These are phyloP conservation scores for Micractinium conductrix DNA, from an alignment of 139 green algal species.

Conservation along the genomic window DNA sequence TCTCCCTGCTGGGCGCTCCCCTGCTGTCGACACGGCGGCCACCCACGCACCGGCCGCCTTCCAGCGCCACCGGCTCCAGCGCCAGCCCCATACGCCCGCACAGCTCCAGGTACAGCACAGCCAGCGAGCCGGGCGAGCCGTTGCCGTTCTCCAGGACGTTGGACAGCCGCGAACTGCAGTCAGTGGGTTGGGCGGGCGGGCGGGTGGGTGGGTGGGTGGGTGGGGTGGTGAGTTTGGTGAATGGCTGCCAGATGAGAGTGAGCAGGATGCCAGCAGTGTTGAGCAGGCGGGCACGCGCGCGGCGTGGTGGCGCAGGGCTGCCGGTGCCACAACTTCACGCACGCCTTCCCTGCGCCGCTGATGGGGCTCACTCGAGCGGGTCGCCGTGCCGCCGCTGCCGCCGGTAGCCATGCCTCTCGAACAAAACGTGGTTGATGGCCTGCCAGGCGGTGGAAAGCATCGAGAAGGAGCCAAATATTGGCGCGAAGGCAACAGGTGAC, in stretches of 20 bases:
- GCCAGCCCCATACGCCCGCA: not conserved
- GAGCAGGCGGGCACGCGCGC: no score
- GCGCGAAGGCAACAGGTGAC: not conserved
- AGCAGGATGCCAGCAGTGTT: not conserved
- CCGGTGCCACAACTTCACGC: not conserved
- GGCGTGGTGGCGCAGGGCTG: no score
- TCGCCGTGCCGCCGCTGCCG: slow-evolving; percentile 15
- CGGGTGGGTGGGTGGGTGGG: not conserved
- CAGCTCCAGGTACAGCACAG: slow-evolving; percentile 18
- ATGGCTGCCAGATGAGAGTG: not conserved
- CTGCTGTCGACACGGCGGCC: no score
- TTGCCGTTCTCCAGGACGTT: slow-evolving; percentile 23
- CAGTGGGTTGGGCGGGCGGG: not conserved
- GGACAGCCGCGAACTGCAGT: not conserved
- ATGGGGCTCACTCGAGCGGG: not conserved
- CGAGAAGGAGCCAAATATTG: no score
- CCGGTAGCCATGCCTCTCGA: slow-evolving; percentile 27
- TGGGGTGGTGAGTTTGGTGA: not conserved
- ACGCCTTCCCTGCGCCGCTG: not conserved
- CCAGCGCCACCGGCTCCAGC: slow-evolving; percentile 17
- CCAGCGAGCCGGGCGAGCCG: slow-evolving; percentile 9
- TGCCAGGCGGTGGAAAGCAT: no score
- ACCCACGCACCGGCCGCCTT: slow-evolving; percentile 19
- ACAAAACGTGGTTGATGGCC: slow-evolving; percentile 21
- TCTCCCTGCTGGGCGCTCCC: no score